phyloP scores from a whole-genome alignment of 2,329 filamentous ascomycete genomes.

The Ophiostoma sp. region DNA sequence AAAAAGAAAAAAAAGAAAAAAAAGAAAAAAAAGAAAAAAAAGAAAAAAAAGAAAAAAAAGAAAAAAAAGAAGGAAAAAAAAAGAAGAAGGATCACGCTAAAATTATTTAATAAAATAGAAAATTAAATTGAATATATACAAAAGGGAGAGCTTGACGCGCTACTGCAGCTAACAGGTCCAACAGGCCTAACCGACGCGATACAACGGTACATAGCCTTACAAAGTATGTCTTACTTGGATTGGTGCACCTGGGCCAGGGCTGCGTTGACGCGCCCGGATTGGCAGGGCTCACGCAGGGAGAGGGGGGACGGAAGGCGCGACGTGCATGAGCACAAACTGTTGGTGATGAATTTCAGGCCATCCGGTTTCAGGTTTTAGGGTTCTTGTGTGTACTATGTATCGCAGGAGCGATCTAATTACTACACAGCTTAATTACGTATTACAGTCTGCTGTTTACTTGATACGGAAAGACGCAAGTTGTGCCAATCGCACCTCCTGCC shows the following conservation, averaged over 20 bases:
- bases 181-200: not conserved
- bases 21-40: not conserved
- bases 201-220: conserved; percentile 10
- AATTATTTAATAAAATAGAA: not conserved
- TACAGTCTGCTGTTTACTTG: not conserved
- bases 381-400: too few species aligned
- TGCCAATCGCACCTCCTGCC: not conserved
- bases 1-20: not conserved
- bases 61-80: not conserved
- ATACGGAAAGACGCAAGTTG: not conserved
- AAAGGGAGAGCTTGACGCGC: conserved; percentile 1
- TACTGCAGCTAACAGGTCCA: not conserved
- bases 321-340: not conserved
- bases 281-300: conserved; percentile 5
- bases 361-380: not conserved
- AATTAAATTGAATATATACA: not conserved
- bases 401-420: too few species aligned
- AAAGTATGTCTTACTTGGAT: not conserved
- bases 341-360: not conserved
- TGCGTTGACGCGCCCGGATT: conserved; percentile 6
- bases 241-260: conserved; percentile 11
- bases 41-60: not conserved
- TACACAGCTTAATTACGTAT: too few species aligned
- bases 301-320: not conserved
- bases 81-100: not conserved